Percentiles rank a stretch among this genome's conserved stretches.
These are phyloP conservation scores for Schwanniomyces occidentalis DNA, from an alignment of 805 yeast species.

Conservation along the genomic window DNA sequence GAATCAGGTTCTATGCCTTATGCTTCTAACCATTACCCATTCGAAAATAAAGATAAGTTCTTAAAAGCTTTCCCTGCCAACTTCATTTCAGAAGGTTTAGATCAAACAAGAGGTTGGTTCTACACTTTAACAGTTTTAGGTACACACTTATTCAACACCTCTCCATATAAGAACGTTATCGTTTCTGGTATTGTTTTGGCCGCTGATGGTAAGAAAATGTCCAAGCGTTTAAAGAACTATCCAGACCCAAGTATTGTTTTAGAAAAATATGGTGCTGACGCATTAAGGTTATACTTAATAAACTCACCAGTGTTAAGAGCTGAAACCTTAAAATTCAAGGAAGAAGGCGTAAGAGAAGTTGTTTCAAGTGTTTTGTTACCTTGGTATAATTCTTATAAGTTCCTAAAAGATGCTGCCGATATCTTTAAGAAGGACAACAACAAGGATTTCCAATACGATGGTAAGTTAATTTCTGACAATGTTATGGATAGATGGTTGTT, in stretches of 20 bases:
- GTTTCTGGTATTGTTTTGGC: conserved; percentile 97
- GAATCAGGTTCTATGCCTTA: conserved; percentile 99
- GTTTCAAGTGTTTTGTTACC: conserved; percentile 94
- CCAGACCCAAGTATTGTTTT: conserved; percentile 90
- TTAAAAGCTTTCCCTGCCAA: conserved; percentile 87
- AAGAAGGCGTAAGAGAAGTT: conserved; percentile 98
- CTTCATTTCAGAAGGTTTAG: conserved; percentile 97
- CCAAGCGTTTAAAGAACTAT: conserved; percentile 95
- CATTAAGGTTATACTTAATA: conserved; percentile 90
- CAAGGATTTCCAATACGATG: conserved; percentile 71
- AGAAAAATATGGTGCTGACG: conserved; percentile 95
- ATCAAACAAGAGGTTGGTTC: conserved; percentile 99
- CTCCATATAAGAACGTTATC: conserved; percentile 93
- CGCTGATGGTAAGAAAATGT: conserved; percentile 98
- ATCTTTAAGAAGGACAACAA: conserved; percentile 74
- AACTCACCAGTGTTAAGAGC: conserved; percentile 97
- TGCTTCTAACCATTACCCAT: conserved; percentile 96
- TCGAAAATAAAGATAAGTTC: conserved; percentile 77
- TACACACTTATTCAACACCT: conserved; percentile 86
- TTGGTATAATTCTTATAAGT: conserved; percentile 98
- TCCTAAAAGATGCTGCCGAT: conserved; percentile 92
- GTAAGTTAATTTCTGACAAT: conserved; percentile 63
- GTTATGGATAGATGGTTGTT: conserved; percentile 98
- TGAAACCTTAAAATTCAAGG: conserved; percentile 94
- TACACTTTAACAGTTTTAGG: conserved; percentile 95